These are phyloP conservation scores for Eucalyptus polyanthemos DNA, from an alignment of 345 rosid genomes.

Conservation along the genomic window DNA sequence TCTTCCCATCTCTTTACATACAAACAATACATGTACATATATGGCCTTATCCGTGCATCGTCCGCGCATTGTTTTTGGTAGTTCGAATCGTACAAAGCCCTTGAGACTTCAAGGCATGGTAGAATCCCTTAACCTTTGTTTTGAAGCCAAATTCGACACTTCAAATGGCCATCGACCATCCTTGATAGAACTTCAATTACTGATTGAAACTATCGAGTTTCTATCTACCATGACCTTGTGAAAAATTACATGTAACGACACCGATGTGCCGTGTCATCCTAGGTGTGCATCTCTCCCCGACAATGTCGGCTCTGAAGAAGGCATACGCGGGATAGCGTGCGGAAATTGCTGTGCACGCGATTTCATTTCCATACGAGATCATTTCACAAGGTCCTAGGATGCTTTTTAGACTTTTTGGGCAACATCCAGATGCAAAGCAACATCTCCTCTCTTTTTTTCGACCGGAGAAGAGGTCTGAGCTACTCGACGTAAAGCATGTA, in stretches of 20 bases:
- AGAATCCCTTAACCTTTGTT: not conserved
- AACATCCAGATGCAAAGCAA: not conserved
- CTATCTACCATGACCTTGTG: rapidly evolving
- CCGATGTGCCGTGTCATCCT: not conserved
- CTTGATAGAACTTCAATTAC: not conserved
- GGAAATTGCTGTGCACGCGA: not conserved
- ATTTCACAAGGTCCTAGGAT: not conserved
- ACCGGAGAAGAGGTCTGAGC: not conserved
- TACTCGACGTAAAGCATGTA: not conserved
- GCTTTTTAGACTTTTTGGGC: not conserved
- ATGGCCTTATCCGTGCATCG: not conserved
- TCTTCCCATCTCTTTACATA: not conserved
- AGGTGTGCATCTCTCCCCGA: not conserved
- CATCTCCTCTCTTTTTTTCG: not conserved
- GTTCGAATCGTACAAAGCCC: not conserved
- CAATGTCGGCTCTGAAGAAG: not conserved
- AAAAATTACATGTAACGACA: not conserved
- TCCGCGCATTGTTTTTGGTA: not conserved
- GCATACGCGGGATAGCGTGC: not conserved
- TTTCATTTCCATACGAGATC: not conserved
- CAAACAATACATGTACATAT: not conserved
- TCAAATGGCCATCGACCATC: not conserved
- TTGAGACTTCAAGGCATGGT: not conserved
- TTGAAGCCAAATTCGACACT: not conserved
- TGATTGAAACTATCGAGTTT: not conserved